Percentiles rank a stretch among this genome's conserved stretches.
phyloP scores from a whole-genome alignment of 202 grass and related monocot genomes.

The Miscanthus sacchariflorus region DNA sequence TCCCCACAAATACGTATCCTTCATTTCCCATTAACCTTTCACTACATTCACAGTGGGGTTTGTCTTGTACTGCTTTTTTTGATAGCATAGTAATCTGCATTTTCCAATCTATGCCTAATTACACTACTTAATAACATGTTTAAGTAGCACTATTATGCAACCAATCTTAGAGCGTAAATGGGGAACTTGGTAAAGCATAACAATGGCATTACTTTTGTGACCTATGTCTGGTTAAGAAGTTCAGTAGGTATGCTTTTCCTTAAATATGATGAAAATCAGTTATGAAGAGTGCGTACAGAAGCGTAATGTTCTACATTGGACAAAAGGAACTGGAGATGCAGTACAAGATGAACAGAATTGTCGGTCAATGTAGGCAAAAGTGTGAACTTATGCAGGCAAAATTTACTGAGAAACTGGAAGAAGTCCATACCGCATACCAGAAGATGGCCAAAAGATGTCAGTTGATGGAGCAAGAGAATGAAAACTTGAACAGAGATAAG shows the following conservation, averaged over 20 bases:
- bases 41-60: not conserved
- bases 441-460: constrained; percentile 93
- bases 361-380: constrained; percentile 83
- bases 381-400: constrained; percentile 87
- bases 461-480: constrained; percentile 85
- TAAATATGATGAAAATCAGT: constrained; percentile 62
- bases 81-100: not conserved
- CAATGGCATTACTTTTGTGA: constrained; percentile 6
- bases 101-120: constrained; percentile 1
- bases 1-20: constrained; percentile 95
- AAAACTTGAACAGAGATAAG: constrained; percentile 88
- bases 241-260: constrained; percentile 37
- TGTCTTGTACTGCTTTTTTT: constrained; percentile 11
- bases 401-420: constrained; percentile 89
- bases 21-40: constrained; percentile 26
- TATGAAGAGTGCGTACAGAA: constrained; percentile 91
- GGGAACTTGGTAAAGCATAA: constrained; percentile 2
- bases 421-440: constrained; percentile 83
- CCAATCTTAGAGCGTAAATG: not conserved
- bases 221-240: not conserved
- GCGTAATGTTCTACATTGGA: constrained; percentile 94
- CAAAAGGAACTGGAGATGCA: constrained; percentile 97
- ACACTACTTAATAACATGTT: constrained; percentile 6
- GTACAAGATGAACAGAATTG: constrained; percentile 86
- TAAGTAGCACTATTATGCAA: constrained; percentile 19